Base-by-base conservation (phyloP, 2,329 filamentous ascomycete species). In the Penicillium sclerotigenum region DNA sequence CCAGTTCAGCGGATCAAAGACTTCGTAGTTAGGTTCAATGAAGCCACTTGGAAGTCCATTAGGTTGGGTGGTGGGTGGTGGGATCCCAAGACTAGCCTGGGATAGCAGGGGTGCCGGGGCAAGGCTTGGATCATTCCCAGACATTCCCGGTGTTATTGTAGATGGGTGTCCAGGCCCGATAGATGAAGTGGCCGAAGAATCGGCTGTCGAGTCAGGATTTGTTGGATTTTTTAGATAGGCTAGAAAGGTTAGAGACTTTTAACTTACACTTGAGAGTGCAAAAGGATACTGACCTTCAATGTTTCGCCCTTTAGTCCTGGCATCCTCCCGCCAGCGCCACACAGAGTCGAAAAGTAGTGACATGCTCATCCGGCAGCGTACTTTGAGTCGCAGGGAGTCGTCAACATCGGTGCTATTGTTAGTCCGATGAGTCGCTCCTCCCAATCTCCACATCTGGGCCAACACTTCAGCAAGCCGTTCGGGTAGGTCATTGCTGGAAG, bases 1-100 rank as follows among this genome's bases (percentile, higher is more conserved):
- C 92, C 92, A 97, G 72, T 93, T 90, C 66, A 96, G 81, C 1
- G 92, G 90, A 74, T 96, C 91, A 68, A 96, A 96, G 59, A 95
- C 90, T 71, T 96, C 90, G 72, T 91, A 91, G 65, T 86, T 88
- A 10, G 84, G 83, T 53, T 89, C 83, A 62, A 83, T 81, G 60
- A 89, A 87, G 63, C 81, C 80, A 59, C 73, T 75, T 1, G 73
- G 71, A 4, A 76, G 59, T 6, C 61, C 65, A 6, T 56, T 61
- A 5, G 69, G 59, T 3, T 60, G 67, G 11, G 51, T 62, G 22
- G 70, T n/a, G 16, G 52, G 57, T 36, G 62, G 43, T 38, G 68
- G 63, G 16, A 72, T 61, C 2, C 68, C 67, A 41, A 76, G 61
- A 18, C 57, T 70, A 20, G 67, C 62, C 22, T 71, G 66, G 20